phyloP scores from a whole-genome alignment of 2,329 filamentous ascomycete species.

The Aplosporella prunicola region DNA sequence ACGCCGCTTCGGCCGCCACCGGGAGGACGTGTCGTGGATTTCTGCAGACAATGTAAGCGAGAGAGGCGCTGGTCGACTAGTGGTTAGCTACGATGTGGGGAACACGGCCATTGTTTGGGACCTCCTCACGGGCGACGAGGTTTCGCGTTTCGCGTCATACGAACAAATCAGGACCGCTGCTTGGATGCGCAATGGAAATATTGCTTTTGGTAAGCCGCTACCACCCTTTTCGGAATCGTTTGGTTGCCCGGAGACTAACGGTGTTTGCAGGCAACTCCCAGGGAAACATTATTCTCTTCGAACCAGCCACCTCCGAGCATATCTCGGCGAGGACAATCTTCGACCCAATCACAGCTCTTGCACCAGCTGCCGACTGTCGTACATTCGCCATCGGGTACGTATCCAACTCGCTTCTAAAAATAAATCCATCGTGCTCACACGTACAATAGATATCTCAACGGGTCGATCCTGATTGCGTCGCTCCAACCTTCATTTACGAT shows the following conservation, averaged over 20 bases:
- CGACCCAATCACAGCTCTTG: conserved; percentile 88
- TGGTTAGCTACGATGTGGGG: conserved; percentile 85
- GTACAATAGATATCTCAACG: conserved; percentile 72
- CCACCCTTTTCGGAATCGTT: too few species aligned
- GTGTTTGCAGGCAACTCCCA: conserved; percentile 65
- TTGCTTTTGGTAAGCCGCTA: conserved; percentile 74
- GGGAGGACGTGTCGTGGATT: conserved; percentile 73
- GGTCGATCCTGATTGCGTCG: conserved; percentile 80
- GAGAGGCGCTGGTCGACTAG: conserved; percentile 69
- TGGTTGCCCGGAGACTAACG: conserved; percentile 1
- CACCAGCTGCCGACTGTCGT: conserved; percentile 78
- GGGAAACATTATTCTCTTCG: conserved; percentile 89
- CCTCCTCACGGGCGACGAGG: conserved; percentile 79
- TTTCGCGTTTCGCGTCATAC: conserved; percentile 87
- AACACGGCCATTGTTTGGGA: conserved; percentile 97
- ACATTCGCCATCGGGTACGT: conserved; percentile 91
- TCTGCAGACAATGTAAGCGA: conserved; percentile 89
- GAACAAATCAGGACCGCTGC: conserved; percentile 74
- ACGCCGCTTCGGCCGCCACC: conserved; percentile 72
- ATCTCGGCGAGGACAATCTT: conserved; percentile 86
- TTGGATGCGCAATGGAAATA: conserved; percentile 96
- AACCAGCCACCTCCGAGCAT: conserved; percentile 86
- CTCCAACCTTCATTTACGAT: conserved; percentile 90
- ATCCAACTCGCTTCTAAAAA: conserved; percentile 1
- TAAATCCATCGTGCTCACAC: conserved; percentile 15